These are phyloP conservation scores for Alternaria brassicicola DNA, from an alignment of 2,329 filamentous ascomycete genomes.

Conservation along the genomic window DNA sequence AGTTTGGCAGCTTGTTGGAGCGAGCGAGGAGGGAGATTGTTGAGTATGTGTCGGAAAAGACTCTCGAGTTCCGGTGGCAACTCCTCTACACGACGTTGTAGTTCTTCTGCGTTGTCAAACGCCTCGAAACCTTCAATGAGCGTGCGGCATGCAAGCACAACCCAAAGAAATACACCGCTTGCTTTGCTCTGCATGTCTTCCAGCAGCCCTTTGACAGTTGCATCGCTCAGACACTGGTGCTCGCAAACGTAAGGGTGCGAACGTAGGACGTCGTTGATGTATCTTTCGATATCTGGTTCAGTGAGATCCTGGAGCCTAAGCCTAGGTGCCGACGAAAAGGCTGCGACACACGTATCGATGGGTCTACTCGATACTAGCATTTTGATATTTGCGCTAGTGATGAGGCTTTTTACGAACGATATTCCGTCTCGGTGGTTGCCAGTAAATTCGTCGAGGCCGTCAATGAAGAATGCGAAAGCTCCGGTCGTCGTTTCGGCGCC, in stretches of 20 bases:
- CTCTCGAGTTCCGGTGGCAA: not conserved
- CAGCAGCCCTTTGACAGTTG: not conserved
- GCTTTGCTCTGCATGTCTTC: not conserved
- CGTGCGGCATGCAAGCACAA: not conserved
- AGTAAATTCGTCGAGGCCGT: constrained; percentile 1
- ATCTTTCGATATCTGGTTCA: not conserved
- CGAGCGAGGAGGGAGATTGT: not conserved
- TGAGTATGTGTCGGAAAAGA: not conserved
- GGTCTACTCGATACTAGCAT: not conserved
- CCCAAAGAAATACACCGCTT: not conserved
- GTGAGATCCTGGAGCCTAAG: constrained; percentile 2
- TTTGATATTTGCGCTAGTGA: not conserved
- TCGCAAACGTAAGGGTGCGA: not conserved
- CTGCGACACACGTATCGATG: not conserved
- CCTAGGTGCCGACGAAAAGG: not conserved
- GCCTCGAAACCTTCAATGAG: not conserved
- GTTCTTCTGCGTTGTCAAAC: not conserved
- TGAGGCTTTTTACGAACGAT: not conserved
- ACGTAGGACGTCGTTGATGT: not conserved
- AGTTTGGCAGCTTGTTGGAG: not conserved
- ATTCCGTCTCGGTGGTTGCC: not conserved
- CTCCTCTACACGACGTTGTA: not conserved
- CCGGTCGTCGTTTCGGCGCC: not conserved
- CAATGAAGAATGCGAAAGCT: constrained; percentile 3
- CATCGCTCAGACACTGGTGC: not conserved